Evolutionary conservation across 257 asterid genomes (phyloP).

Genomic region (Datura wrightii): DNA sequence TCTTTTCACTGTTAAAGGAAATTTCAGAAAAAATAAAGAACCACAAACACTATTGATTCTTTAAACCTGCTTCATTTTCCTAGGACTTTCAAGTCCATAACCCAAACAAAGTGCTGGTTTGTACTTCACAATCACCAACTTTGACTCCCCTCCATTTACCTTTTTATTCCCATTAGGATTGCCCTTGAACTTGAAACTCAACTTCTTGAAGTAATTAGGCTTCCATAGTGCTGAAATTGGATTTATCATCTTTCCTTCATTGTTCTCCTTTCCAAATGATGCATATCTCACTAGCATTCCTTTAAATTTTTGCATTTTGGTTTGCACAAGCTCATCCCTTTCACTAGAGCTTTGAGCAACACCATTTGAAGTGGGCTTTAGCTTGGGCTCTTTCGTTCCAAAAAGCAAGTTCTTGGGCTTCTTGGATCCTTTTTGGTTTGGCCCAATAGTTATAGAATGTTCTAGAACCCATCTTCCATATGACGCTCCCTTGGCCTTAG

Average conservation of each 20-base stretch:
- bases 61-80: constrained; percentile 19
- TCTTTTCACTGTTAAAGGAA: background rate
- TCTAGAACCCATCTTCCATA: constrained; percentile 71
- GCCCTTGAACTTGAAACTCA: constrained; percentile 59
- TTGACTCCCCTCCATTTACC: constrained; percentile 36
- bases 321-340: constrained; percentile 35
- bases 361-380: constrained; percentile 23
- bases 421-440: constrained; percentile 43
- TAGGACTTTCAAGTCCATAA: constrained; percentile 52
- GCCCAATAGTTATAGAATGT: constrained; percentile 38
- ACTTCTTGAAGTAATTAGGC: constrained; percentile 45
- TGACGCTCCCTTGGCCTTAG: constrained; percentile 71
- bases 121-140: constrained; percentile 48
- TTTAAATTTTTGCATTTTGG: constrained; percentile 52
- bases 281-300: constrained; percentile 58
- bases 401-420: constrained; percentile 28
- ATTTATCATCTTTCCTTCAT: constrained; percentile 41
- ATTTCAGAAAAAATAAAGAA: background rate
- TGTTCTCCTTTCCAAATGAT: constrained; percentile 51
- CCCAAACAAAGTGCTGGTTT: constrained; percentile 62
- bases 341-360: constrained; percentile 17
- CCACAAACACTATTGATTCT: background rate
- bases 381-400: background rate
- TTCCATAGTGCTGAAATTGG: constrained; percentile 39
- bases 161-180: constrained; percentile 42